These are phyloP conservation scores for Halophytophthora batemanensis DNA, from an alignment of 352 stramenopile genomes.

Conservation along the genomic window DNA sequence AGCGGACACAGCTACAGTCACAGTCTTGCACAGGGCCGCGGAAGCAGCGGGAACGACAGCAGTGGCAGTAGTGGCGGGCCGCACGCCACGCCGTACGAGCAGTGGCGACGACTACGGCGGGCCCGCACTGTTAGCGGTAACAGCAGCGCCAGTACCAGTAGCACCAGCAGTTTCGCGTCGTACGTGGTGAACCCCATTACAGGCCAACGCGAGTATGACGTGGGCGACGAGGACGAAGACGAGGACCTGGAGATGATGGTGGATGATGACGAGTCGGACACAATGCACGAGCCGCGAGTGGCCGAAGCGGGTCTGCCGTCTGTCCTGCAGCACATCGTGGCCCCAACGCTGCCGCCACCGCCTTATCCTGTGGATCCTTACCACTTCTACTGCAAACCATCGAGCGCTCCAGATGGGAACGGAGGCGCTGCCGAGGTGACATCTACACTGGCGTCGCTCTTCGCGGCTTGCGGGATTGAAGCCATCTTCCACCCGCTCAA, in stretches of 20 bases:
- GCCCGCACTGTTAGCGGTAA: slow-evolving; percentile 64
- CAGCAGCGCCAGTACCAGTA: slow-evolving; percentile 60
- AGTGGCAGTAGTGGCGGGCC: background rate
- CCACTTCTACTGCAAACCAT: slow-evolving; percentile 64
- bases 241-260: slow-evolving; percentile 16
- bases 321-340: slow-evolving; percentile 41
- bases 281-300: background rate
- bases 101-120: slow-evolving; percentile 37
- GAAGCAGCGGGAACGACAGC: slow-evolving; percentile 4
- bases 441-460: slow-evolving; percentile 26
- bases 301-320: slow-evolving; percentile 16
- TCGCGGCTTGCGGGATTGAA: slow-evolving; percentile 64
- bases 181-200: slow-evolving; percentile 45
- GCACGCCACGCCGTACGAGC: slow-evolving; percentile 29
- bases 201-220: slow-evolving; percentile 35
- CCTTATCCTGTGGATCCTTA: slow-evolving; percentile 83
- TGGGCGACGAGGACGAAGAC: slow-evolving; percentile 29
- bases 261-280: slow-evolving; percentile 19
- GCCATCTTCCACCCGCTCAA: slow-evolving; percentile 65
- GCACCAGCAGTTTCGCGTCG: slow-evolving; percentile 46
- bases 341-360: slow-evolving; percentile 47
- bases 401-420: slow-evolving; percentile 15
- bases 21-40: slow-evolving; percentile 16
- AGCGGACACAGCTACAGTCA: slow-evolving; percentile 10
- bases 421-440: slow-evolving; percentile 45